A percentile compares a stretch with the other conserved stretches of the same genome.
These are phyloP conservation scores for Alternaria solani DNA, from an alignment of 2,329 filamentous ascomycete genomes.

Conservation along the genomic window DNA sequence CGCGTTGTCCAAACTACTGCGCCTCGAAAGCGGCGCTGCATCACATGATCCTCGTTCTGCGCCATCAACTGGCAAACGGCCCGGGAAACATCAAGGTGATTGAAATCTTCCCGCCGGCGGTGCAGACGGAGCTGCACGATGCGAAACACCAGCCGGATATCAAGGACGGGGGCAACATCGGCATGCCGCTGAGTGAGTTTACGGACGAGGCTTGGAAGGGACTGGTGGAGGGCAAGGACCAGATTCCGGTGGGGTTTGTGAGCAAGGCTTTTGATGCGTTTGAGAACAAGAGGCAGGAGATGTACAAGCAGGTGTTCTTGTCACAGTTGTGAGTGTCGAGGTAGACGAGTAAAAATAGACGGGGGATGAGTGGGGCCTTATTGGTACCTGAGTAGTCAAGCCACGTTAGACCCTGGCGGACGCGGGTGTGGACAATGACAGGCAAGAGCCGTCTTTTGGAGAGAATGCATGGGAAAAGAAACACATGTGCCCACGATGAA, in stretches of 20 bases:
- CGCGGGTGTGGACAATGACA: background rate
- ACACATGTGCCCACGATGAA: background rate
- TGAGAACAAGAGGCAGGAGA: conserved; percentile 59
- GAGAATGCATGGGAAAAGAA: background rate
- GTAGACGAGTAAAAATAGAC: background rate
- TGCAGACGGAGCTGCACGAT: conserved; percentile 66
- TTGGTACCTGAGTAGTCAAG: background rate
- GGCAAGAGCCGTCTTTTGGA: background rate
- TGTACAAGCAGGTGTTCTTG: conserved; percentile 33
- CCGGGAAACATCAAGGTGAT: conserved; percentile 61
- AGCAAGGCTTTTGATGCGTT: conserved; percentile 55
- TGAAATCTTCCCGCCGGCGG: conserved; percentile 64
- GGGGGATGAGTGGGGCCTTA: conserved; percentile 3
- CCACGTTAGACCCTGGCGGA: conserved; percentile 1
- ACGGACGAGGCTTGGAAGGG: conserved; percentile 59
- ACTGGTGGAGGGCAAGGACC: conserved; percentile 58
- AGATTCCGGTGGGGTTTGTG: conserved; percentile 60
- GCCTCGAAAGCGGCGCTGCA: conserved; percentile 65
- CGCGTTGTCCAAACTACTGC: conserved; percentile 61
- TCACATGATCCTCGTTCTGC: conserved; percentile 61
- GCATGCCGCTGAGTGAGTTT: conserved; percentile 64
- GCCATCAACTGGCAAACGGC: conserved; percentile 59
- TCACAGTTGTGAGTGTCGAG: background rate
- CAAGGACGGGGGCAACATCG: conserved; percentile 59
- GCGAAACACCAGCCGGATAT: conserved; percentile 63